Conservation (phyloP, 345 rosid species). For the Salix caprea region DNA sequence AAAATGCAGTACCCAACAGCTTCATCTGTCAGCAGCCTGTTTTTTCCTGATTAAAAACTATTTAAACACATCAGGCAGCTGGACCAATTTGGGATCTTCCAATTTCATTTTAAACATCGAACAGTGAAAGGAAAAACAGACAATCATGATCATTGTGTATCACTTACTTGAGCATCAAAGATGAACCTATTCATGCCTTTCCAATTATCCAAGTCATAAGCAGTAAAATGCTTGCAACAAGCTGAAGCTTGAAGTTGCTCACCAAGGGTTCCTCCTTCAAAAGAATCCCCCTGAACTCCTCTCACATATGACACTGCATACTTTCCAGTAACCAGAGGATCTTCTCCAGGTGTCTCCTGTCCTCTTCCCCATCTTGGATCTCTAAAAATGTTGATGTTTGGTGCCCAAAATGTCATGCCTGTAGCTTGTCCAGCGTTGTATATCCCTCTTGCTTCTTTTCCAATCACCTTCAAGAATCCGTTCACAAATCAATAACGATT, state of each 20-base stretch:
- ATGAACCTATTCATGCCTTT: slow-evolving; percentile 19
- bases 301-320: slow-evolving; percentile 28
- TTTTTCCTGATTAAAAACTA: neutral
- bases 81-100: slow-evolving; percentile 14
- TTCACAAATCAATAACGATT: neutral
- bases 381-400: slow-evolving; percentile 27
- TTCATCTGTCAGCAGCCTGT: neutral
- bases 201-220: slow-evolving; percentile 33
- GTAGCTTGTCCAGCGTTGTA: slow-evolving; percentile 27
- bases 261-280: slow-evolving; percentile 22
- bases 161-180: slow-evolving; percentile 22
- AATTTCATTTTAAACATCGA: neutral
- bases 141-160: neutral
- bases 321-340: slow-evolving; percentile 21
- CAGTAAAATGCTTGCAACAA: slow-evolving; percentile 34
- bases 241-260: slow-evolving; percentile 31
- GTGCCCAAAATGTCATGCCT: slow-evolving; percentile 37
- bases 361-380: slow-evolving; percentile 37
- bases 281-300: slow-evolving; percentile 30
- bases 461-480: slow-evolving; percentile 12
- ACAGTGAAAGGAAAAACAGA: neutral
- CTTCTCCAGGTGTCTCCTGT: slow-evolving; percentile 32
- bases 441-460: slow-evolving; percentile 25
- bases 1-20: neutral
- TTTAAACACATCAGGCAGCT: neutral